phyloP scores from a whole-genome alignment of 2,329 filamentous ascomycete species.

The Karstenula rhodostoma region DNA sequence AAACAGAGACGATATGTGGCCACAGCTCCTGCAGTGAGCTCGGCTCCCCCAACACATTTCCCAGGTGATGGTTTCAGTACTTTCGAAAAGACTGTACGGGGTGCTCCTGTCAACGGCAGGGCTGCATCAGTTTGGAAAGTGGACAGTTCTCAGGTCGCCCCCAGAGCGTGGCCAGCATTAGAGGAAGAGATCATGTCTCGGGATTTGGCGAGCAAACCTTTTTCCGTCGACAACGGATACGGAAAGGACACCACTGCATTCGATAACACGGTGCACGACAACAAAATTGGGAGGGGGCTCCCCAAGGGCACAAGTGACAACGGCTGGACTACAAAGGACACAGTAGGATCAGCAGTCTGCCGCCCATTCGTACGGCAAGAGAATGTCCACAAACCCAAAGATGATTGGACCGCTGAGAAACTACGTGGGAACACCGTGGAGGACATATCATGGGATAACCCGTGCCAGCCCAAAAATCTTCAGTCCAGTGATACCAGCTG shows the following conservation, averaged over 20 bases:
- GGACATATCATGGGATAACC: not conserved
- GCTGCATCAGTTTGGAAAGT: not conserved
- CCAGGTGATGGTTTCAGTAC: slow-evolving; percentile 1
- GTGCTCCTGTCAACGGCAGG: not conserved
- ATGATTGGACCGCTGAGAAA: not conserved
- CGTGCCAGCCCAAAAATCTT: not conserved
- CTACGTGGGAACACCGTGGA: not conserved
- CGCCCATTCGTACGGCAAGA: not conserved
- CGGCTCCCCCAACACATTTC: not conserved
- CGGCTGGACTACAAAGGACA: not conserved
- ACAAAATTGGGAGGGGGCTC: not conserved
- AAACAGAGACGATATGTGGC: not conserved
- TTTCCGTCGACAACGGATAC: not conserved
- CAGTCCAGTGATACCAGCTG: not conserved
- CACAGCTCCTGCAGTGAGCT: not conserved
- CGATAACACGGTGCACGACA: not conserved
- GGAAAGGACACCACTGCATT: not conserved
- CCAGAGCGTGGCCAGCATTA: not conserved
- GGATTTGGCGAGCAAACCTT: not conserved
- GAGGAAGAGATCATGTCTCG: not conserved
- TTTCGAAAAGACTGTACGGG: not conserved
- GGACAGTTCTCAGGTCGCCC: not conserved
- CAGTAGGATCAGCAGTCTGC: not conserved
- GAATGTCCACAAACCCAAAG: not conserved
- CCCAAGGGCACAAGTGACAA: not conserved